Evolutionary conservation across 441 rosid genomes (phyloP), one percentile per base, ranked within the genome.

Genomic region (Arabidopsis lyrata): DNA sequence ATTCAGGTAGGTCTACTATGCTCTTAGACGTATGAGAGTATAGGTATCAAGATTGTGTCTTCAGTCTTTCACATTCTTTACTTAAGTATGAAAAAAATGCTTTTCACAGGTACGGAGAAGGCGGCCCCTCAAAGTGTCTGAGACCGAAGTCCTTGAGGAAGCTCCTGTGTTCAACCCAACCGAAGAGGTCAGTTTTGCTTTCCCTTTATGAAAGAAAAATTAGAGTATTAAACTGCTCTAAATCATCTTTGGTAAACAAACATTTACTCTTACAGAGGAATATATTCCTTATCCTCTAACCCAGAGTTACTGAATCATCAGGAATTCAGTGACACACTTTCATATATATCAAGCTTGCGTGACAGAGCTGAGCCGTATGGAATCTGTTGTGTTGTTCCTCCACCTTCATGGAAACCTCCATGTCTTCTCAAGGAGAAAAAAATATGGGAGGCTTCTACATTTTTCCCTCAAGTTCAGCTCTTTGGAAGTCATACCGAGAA

Each of bases 311-410:
- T 68, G 36, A 72, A 65, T 73, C 50, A 34, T 67, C 89, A 90
- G 97, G 96, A 92, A 77, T 90, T 90, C 44, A 59, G 56, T 68
- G 92, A 88, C 74, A 83, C 87, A 3, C 70, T 87, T 13, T 82
- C 80, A 42, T 92, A 87, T 66, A 80, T 92, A 63, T 77, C 83
- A 72, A 86, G 83, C 83, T 78, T 92, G 79, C 84, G 66, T 48
- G 66, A 63, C 27, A 72, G 24, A 80, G 87, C 85, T 41, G 89
- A 85, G 77, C 70, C 82, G 8, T 82, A 82, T 85, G 97, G 97
- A 57, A 80, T 88, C 38, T 88, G 97, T 75, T 87, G 92, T 59
- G 83, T 90, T 60, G 75, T 88, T 73, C 95, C 95, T 71, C 95
- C 97, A 66, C 64, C 82, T 66, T 85, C 93, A 56, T 90, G 96